A percentile compares a stretch with the other conserved stretches of the same genome.
These are phyloP conservation scores for Phalaenopsis equestris DNA, from an alignment of 106 monocot genomes.

Conservation along the genomic window DNA sequence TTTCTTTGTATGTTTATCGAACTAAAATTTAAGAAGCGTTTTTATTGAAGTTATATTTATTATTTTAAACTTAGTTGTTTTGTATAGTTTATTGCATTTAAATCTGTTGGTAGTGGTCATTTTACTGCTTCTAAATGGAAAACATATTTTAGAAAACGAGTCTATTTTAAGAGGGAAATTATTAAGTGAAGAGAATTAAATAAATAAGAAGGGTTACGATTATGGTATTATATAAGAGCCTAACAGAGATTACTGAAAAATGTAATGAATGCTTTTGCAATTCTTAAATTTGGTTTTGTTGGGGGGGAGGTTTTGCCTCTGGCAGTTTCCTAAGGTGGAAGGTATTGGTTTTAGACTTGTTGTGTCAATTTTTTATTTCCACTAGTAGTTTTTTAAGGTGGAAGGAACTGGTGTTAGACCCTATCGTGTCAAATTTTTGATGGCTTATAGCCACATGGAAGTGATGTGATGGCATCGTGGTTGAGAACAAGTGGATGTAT, in stretches of 20 bases:
- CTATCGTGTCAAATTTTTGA: not conserved
- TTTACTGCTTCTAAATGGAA: not conserved
- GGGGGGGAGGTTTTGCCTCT: too few species aligned
- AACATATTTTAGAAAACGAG: not conserved
- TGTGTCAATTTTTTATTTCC: not conserved
- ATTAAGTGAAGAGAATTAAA: not conserved
- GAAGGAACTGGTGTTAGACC: not conserved
- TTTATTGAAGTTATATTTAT: not conserved
- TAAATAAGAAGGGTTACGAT: not conserved
- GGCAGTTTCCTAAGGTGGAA: too few species aligned
- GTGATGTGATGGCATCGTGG: not conserved
- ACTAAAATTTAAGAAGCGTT: not conserved
- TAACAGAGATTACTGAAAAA: not conserved
- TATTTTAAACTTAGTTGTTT: not conserved
- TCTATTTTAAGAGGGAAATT: not conserved
- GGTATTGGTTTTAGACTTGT: not conserved
- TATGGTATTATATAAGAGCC: not conserved
- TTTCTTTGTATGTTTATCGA: conserved; percentile 82
- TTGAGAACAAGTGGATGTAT: not conserved
- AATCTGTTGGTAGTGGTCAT: not conserved
- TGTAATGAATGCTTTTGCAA: not conserved
- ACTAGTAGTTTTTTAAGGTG: too few species aligned
- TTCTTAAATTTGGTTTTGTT: too few species aligned
- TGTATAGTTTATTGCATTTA: not conserved
- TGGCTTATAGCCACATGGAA: not conserved